A percentile compares a stretch with the other conserved stretches of the same genome.
phyloP scores from a whole-genome alignment of 129 eudicot genomes.

The Silybum marianum region DNA sequence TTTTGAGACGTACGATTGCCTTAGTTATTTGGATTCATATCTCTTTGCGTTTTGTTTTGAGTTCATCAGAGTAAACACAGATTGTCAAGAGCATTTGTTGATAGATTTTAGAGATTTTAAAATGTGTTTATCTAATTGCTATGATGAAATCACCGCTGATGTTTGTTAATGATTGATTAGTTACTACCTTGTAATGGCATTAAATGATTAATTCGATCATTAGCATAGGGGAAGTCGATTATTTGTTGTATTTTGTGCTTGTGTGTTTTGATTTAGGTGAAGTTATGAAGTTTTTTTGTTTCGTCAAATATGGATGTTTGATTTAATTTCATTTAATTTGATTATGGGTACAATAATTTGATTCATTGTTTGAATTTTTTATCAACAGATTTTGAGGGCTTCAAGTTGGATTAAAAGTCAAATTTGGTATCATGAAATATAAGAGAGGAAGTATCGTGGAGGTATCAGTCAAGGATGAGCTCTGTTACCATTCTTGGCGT shows the following conservation, averaged over 20 bases:
- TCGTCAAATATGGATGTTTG: slow-evolving; percentile 1
- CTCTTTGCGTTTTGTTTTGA: neutral
- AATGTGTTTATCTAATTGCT: slow-evolving; percentile 4
- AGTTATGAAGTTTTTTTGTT: slow-evolving; percentile 11
- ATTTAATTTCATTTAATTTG: neutral
- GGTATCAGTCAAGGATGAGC: slow-evolving; percentile 50
- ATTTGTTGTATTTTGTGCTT: slow-evolving; percentile 13
- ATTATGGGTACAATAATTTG: neutral
- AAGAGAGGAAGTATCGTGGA: slow-evolving; percentile 72
- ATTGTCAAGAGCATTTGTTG: neutral
- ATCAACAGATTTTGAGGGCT: slow-evolving; percentile 17
- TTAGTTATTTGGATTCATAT: neutral
- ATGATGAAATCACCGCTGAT: neutral
- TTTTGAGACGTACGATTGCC: neutral
- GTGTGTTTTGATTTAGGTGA: slow-evolving; percentile 12
- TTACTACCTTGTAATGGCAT: neutral
- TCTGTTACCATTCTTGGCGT: slow-evolving; percentile 62
- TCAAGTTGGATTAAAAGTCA: neutral
- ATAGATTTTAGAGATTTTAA: neutral
- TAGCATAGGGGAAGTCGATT: neutral
- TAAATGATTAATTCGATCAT: neutral
- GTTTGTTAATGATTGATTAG: neutral
- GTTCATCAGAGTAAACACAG: neutral
- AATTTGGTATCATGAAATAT: slow-evolving; percentile 46
- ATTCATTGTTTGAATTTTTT: neutral